These are phyloP conservation scores for Colletotrichum falcatum DNA, from an alignment of 2,329 filamentous ascomycete species.

Conservation along the genomic window DNA sequence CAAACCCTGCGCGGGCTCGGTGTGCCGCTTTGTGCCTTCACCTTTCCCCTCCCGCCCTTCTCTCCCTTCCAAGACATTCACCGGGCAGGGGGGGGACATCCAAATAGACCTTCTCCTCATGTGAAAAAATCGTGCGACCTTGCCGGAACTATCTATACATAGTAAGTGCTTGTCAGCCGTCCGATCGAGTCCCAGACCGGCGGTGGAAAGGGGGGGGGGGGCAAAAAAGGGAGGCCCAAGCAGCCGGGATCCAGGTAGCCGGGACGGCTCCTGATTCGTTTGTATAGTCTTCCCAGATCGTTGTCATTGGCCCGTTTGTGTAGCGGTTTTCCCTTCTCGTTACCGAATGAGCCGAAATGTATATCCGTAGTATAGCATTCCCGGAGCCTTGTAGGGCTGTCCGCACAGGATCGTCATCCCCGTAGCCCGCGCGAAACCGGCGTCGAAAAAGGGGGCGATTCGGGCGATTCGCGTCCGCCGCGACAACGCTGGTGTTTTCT, in stretches of 20 bases:
- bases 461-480: background rate
- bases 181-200: background rate
- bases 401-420: background rate
- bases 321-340: background rate
- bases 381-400: background rate
- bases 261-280: conserved; percentile 15
- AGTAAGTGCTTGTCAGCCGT: conserved; percentile 9
- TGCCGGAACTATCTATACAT: background rate
- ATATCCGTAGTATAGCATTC: background rate
- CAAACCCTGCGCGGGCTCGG: background rate
- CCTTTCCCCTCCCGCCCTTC: no score
- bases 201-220: background rate
- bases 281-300: background rate
- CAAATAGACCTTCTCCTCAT: background rate
- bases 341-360: no score
- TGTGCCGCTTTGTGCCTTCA: background rate
- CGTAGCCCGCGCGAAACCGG: background rate
- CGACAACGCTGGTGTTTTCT: background rate
- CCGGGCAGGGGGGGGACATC: background rate
- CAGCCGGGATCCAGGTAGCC: background rate
- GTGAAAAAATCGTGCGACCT: background rate
- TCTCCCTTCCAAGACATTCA: background rate
- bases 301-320: background rate
- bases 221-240: background rate
- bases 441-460: no score